Evolutionary conservation across 768 basidiomycete species (phyloP).

Genomic region (Kockovaella imperatae): DNA sequence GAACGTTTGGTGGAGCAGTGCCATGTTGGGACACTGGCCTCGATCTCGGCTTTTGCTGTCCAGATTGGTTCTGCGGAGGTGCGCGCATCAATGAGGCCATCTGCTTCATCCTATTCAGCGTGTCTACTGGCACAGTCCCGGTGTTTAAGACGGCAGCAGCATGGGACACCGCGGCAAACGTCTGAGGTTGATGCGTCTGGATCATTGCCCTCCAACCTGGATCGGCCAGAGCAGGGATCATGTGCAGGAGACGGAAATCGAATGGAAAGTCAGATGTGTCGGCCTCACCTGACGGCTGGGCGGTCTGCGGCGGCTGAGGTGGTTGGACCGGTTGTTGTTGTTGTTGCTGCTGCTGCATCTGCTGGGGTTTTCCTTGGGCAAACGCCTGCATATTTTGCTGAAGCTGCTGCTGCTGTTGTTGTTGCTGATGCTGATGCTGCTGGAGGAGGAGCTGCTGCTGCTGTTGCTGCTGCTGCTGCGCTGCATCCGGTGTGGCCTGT

Average conservation of each 20-base stretch:
- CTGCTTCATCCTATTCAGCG: slow-evolving; percentile 31
- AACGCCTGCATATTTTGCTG: not conserved
- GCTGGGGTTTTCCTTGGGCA: not conserved
- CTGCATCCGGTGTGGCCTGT: not conserved
- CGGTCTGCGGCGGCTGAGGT: not conserved
- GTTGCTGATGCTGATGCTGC: slow-evolving; percentile 23
- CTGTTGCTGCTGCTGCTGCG: slow-evolving; percentile 11
- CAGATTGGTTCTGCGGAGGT: not conserved
- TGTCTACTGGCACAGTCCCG: slow-evolving; percentile 18
- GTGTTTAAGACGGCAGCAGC: slow-evolving; percentile 16
- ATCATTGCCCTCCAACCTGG: slow-evolving; percentile 17
- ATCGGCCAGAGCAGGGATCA: slow-evolving; percentile 14
- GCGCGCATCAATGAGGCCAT: slow-evolving; percentile 6
- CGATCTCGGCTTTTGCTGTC: slow-evolving; percentile 4
- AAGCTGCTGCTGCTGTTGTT: not conserved
- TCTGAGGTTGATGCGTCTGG: slow-evolving; percentile 21
- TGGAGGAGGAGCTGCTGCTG: slow-evolving; percentile 27
- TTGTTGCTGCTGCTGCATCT: not conserved
- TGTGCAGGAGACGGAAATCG: slow-evolving; percentile 28
- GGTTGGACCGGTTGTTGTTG: not conserved
- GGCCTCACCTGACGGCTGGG: slow-evolving; percentile 12
- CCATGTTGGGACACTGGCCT: not conserved
- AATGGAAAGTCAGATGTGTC: slow-evolving; percentile 39
- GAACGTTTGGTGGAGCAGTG: not conserved
- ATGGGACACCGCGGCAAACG: slow-evolving; percentile 12